A percentile compares a stretch with the other conserved stretches of the same genome.
phyloP scores from a whole-genome alignment of 345 rosid genomes.

The Conringia planisiliqua region DNA sequence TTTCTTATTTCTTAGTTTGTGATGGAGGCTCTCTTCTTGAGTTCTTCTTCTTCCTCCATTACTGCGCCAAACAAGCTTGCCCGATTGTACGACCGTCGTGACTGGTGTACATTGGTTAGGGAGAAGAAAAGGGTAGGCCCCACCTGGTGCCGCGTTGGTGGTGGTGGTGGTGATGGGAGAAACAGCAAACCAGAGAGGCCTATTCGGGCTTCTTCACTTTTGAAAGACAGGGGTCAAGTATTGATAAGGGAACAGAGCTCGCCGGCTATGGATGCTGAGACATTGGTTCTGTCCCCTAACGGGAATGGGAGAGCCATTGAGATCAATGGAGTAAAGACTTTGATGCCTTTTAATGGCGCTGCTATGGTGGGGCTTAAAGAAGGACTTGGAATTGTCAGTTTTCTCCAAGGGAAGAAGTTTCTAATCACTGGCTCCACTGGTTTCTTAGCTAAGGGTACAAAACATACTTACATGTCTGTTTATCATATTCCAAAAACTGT shows the following conservation, averaged over 20 bases:
- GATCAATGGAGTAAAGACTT: slow-evolving; percentile 46
- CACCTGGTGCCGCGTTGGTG: slow-evolving; percentile 54
- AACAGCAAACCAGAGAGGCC: slow-evolving; percentile 28
- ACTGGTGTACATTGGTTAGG: slow-evolving; percentile 24
- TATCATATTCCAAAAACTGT: not conserved
- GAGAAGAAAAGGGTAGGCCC: slow-evolving; percentile 34
- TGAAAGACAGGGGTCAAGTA: slow-evolving; percentile 45
- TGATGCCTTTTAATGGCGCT: slow-evolving; percentile 47
- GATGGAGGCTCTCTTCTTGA: slow-evolving; percentile 78
- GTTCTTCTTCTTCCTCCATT: slow-evolving; percentile 41
- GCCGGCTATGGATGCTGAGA: slow-evolving; percentile 51
- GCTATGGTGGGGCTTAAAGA: slow-evolving; percentile 55
- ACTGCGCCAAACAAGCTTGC: slow-evolving; percentile 29
- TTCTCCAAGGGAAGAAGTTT: slow-evolving; percentile 65
- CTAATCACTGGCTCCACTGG: slow-evolving; percentile 92
- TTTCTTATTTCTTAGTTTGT: slow-evolving; percentile 34
- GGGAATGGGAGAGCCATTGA: slow-evolving; percentile 45
- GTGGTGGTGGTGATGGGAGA: slow-evolving; percentile 41
- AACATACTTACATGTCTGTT: not conserved
- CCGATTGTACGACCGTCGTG: slow-evolving; percentile 18
- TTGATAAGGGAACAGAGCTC: slow-evolving; percentile 41
- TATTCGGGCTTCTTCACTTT: slow-evolving; percentile 45
- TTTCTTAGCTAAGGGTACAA: slow-evolving; percentile 82
- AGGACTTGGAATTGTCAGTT: slow-evolving; percentile 87
- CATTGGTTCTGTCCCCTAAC: slow-evolving; percentile 54